These are phyloP conservation scores for Lepiota brunneoincarnata DNA, from an alignment of 768 basidiomycete genomes.

Conservation along the genomic window DNA sequence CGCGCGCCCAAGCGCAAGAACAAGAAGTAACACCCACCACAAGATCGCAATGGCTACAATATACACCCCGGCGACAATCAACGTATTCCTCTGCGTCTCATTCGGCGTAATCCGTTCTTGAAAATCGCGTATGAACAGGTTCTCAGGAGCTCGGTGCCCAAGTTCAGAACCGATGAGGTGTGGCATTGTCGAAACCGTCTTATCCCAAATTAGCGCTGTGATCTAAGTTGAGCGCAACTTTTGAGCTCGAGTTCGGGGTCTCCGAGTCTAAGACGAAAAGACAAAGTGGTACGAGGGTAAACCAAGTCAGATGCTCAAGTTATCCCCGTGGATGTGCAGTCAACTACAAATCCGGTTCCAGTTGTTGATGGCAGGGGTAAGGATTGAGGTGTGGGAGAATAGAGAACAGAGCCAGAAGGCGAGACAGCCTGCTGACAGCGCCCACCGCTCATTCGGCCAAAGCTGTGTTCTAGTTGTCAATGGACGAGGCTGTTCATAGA, in stretches of 20 bases:
- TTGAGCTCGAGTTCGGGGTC: no score
- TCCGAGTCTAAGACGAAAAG: not conserved
- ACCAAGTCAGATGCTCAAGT: not conserved
- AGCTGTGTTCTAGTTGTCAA: not conserved
- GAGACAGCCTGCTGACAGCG: no score
- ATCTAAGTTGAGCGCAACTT: no score
- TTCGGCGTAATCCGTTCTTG: conserved; percentile 56
- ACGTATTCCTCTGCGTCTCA: conserved; percentile 67
- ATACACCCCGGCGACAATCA: conserved; percentile 80
- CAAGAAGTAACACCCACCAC: conserved; percentile 48
- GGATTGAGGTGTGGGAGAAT: no score
- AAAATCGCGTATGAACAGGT: conserved; percentile 37
- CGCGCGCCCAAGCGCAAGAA: not conserved
- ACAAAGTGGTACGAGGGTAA: not conserved
- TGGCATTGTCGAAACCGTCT: conserved; percentile 16
- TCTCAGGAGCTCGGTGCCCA: conserved; percentile 14
- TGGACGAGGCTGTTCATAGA: not conserved
- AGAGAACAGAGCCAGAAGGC: no score
- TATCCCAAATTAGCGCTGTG: not conserved
- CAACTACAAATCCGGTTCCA: not conserved
- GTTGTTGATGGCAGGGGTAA: not conserved
- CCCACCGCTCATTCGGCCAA: not conserved
- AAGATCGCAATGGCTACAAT: conserved; percentile 74
- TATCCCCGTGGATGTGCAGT: not conserved
- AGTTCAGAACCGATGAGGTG: conserved; percentile 11